Evolutionary conservation across 495 filamentous ascomycete genomes (phyloP), one percentile per base, ranked within the genome.

Genomic region (Podospora fimiseda): DNA sequence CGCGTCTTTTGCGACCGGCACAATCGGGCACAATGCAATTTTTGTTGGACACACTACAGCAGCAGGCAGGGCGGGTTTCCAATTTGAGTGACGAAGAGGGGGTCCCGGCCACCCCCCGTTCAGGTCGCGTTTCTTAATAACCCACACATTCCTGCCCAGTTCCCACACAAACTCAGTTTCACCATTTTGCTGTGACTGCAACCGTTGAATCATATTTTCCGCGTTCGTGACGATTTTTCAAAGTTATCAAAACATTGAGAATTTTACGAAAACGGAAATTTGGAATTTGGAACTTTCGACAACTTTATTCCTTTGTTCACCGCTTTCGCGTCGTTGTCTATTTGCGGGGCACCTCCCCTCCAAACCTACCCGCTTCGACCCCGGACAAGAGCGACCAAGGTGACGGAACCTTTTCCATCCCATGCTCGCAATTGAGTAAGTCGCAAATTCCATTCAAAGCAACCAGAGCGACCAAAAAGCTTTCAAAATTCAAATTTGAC

Each of bases 361-460:
- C 27, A 33, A 33, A 33, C 27, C 27, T 11, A 49, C 46, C 23
- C 46, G 18, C 9, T 23, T 53, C 15, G 7, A 40, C 23, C 22
- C 33, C 16, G 19, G 27, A 11, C 27, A 33, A 33, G 27, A 11
- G 27, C 27, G 27, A 33, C 27, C n/a, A 50, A 50, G 27, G 27
- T 33, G 27, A 33, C 27, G 27, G 46, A 52, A 18, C 43, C 36
- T 20, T 15, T 36, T 42, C 42, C 44, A 19, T 48, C 59, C 59
- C 53, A 65, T 65, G 62, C 62, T 62, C 47, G 43, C 57, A 39
- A 60, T 65, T 52, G 62, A 65, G 62, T 65, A 65, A 65, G 60
- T 62, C 49, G 48, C 54, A 40, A 42, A 27, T 49, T 51, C 37
- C 18, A 51, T 18, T 22, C 36, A 33, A 6, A 11, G 2, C 43